phyloP scores from a whole-genome alignment of 129 eudicot genomes.

The Lactuca sativa region DNA sequence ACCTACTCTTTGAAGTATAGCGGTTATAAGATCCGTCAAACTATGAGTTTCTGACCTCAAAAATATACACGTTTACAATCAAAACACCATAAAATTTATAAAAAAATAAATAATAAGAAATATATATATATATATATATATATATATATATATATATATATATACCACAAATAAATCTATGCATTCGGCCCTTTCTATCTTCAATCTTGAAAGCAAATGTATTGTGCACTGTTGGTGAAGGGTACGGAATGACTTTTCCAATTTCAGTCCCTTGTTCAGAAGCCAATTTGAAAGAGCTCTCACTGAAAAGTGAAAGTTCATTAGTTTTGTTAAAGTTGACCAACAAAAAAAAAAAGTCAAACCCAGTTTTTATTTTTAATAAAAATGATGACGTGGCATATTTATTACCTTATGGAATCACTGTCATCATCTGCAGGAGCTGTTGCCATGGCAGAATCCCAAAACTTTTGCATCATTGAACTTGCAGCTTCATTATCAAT shows the following conservation, averaged over 20 bases:
- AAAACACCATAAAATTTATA: constrained; percentile 7
- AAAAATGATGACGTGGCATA: neutral
- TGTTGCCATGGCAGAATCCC: constrained; percentile 94
- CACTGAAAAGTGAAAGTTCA: constrained; percentile 66
- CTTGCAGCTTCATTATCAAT: constrained; percentile 68
- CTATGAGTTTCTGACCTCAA: constrained; percentile 62
- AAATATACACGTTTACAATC: constrained; percentile 1
- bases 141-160: too few species aligned
- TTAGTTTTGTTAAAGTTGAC: constrained; percentile 10
- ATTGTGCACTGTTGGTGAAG: constrained; percentile 48
- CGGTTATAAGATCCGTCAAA: constrained; percentile 80
- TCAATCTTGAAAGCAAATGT: constrained; percentile 81
- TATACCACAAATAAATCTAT: constrained; percentile 86
- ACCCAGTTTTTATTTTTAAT: neutral
- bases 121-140: too few species aligned
- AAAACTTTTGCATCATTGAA: constrained; percentile 90
- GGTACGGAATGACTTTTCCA: constrained; percentile 53
- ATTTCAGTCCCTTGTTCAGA: constrained; percentile 74
- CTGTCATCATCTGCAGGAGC: constrained; percentile 75
- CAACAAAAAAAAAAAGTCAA: neutral
- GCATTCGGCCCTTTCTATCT: constrained; percentile 89
- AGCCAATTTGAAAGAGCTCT: constrained; percentile 64
- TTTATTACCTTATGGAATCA: constrained; percentile 68
- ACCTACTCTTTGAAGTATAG: constrained; percentile 88
- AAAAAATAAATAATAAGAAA: neutral